These are phyloP conservation scores for Mucor indicus DNA, from an alignment of 371 early-diverging fungal species.

Conservation along the genomic window DNA sequence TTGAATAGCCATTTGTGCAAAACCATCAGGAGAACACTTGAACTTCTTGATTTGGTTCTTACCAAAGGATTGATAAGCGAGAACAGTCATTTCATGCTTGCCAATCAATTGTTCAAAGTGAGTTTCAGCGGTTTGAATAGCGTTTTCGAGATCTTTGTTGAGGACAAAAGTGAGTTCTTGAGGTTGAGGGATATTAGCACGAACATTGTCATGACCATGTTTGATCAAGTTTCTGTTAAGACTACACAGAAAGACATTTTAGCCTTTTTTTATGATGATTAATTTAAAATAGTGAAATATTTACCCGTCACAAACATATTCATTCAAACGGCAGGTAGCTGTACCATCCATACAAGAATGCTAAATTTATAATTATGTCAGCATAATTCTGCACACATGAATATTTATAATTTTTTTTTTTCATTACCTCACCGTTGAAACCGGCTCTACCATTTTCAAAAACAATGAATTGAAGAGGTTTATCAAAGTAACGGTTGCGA, in stretches of 20 bases:
- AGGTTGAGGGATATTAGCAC: conserved; percentile 61
- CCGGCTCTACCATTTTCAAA: conserved; percentile 96
- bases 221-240: conserved; percentile 53
- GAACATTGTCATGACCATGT: conserved; percentile 52
- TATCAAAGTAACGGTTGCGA: conserved; percentile 93
- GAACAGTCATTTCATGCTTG: conserved; percentile 79
- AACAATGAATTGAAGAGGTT: conserved; percentile 89
- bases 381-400: not conserved
- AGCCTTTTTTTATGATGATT: conserved; percentile 1
- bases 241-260: conserved; percentile 6
- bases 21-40: conserved; percentile 89
- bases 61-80: conserved; percentile 83
- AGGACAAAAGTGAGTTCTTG: conserved; percentile 67
- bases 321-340: conserved; percentile 78
- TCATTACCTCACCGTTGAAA: conserved; percentile 80
- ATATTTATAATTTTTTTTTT: not conserved
- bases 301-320: conserved; percentile 58
- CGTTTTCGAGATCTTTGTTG: conserved; percentile 45
- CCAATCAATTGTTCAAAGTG: conserved; percentile 70
- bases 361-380: conserved; percentile 17
- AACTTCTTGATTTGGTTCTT: conserved; percentile 90
- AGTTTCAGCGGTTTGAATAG: conserved; percentile 61
- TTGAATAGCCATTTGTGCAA: conserved; percentile 94
- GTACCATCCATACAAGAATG: conserved; percentile 98
- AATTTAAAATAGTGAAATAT: too few species aligned